Percentiles rank a stretch among this genome's conserved stretches.
Evolutionary conservation across 2,329 filamentous ascomycete species (phyloP).

Genomic region (Microcyclospora tardicrescens): DNA sequence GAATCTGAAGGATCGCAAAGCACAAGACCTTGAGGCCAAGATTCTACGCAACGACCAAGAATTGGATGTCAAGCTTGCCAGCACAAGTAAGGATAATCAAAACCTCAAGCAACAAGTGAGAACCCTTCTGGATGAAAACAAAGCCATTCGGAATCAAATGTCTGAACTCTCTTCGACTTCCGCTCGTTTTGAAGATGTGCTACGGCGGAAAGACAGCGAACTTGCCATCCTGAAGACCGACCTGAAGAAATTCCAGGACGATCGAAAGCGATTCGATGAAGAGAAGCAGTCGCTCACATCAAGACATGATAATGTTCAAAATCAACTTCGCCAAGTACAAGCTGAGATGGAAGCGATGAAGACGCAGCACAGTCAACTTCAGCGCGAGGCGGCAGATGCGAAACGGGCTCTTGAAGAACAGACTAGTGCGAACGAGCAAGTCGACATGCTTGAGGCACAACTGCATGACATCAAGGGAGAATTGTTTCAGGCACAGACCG

Average conservation of each 20-base stretch:
- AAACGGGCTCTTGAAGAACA: slow-evolving; percentile 77
- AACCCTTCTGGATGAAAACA: slow-evolving; percentile 67
- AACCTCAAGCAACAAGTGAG: slow-evolving; percentile 60
- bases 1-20: slow-evolving; percentile 75
- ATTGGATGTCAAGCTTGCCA: slow-evolving; percentile 69
- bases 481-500: slow-evolving; percentile 71
- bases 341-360: slow-evolving; percentile 79
- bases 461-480: slow-evolving; percentile 77
- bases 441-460: slow-evolving; percentile 76
- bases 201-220: slow-evolving; percentile 89
- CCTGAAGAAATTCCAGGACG: slow-evolving; percentile 67
- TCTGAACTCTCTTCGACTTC: slow-evolving; percentile 80
- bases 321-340: slow-evolving; percentile 68
- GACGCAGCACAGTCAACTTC: slow-evolving; percentile 69
- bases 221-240: slow-evolving; percentile 73
- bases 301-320: slow-evolving; percentile 68
- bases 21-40: slow-evolving; percentile 73
- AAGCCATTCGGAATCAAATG: slow-evolving; percentile 71
- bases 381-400: slow-evolving; percentile 79
- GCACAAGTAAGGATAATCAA: slow-evolving; percentile 67
- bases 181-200: slow-evolving; percentile 86
- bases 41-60: slow-evolving; percentile 79
- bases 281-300: slow-evolving; percentile 58
- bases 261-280: slow-evolving; percentile 64
- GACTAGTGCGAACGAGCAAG: slow-evolving; percentile 78